Percentiles rank a stretch among this genome's conserved stretches.
phyloP scores from a whole-genome alignment of 1,284 basidiomycete genomes.

The Ustilago loliicola region DNA sequence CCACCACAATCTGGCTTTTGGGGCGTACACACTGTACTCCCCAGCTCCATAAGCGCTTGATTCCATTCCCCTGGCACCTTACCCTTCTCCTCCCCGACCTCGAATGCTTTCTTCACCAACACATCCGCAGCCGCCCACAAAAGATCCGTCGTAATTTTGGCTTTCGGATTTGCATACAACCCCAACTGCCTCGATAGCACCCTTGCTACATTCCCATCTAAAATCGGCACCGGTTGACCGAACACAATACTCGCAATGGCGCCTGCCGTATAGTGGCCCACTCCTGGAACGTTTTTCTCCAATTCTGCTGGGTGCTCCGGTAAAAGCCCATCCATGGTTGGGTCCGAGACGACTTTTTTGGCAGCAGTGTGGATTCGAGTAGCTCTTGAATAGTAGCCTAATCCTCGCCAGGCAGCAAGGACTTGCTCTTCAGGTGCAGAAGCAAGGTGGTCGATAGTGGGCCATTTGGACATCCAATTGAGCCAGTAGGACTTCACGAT shows the following conservation, averaged over 20 bases:
- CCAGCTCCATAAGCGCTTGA: constrained; percentile 69
- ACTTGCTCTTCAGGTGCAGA: constrained; percentile 73
- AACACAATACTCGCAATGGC: constrained; percentile 68
- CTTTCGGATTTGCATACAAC: constrained; percentile 60
- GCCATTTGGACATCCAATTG: constrained; percentile 67
- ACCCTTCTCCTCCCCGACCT: constrained; percentile 23
- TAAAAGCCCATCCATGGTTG: constrained; percentile 77
- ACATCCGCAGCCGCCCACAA: constrained; percentile 60
- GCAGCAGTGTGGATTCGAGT: constrained; percentile 66
- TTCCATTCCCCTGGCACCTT: constrained; percentile 64
- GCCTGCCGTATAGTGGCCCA: constrained; percentile 85
- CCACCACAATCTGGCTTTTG: constrained; percentile 55
- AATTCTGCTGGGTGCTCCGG: constrained; percentile 84
- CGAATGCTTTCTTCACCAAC: constrained; percentile 50
- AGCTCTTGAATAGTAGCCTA: constrained; percentile 68
- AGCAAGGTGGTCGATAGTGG: constrained; percentile 77
- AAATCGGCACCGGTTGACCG: constrained; percentile 61
- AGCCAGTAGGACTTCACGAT: constrained; percentile 65
- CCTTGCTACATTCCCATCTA: constrained; percentile 67
- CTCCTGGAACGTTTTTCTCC: constrained; percentile 86
- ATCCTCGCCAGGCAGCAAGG: constrained; percentile 64
- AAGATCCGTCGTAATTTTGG: constrained; percentile 60
- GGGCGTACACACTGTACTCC: constrained; percentile 50
- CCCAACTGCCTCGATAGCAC: constrained; percentile 64
- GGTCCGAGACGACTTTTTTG: constrained; percentile 56